Evolutionary conservation across 352 stramenopile genomes (phyloP), one percentile per base, ranked within the genome.

Genomic region (Thalassiosira ordinaria): DNA sequence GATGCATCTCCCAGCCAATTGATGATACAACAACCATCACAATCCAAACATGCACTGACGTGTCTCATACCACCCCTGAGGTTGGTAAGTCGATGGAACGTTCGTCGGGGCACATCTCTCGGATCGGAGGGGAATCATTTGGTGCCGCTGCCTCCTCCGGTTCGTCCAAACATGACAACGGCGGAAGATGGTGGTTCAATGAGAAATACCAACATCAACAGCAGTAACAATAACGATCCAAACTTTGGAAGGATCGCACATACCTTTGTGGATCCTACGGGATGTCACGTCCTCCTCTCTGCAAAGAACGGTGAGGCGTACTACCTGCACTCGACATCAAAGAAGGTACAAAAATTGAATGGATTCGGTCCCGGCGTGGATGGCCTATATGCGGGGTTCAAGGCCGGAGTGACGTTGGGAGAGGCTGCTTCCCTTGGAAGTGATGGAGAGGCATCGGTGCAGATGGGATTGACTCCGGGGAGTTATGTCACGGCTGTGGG

Each of bases 231-330:
- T n/a, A n/a, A 44, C 27, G 67, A 78, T 68, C 71, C 78, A 13
- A 82, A 76, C 66, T 85, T 82, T 75, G 80, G 80, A 37, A 53
- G 75, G n/a, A 89, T 93, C 35, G 52, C 60, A 20, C 86, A 91
- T 46, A 81, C 84, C 20, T 91, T 93, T 71, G 79, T 89, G 1
- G 89, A 93, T 86, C 89, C 89, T 1, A 93, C 89, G 7, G 89
- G 86, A 49, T 87, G 78, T 76, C 89, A 93, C 64, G 85, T 89
- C 11, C 67, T 93, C 1, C 8, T 92, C 22, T 90, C 78, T 9
- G 86, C 84, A 5, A 61, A 57, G 35, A 93, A 92, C 56, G 89
- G 89, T 60, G 86, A 93, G 65, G 74, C 78, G 31, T 93, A 91
- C 33, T 92, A 93, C 73, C 64, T 91, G 27, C 89, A 93, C 74